Evolutionary conservation across 2,329 filamentous ascomycete genomes (phyloP).

Genomic region (Fusarium pseudocircinatum): DNA sequence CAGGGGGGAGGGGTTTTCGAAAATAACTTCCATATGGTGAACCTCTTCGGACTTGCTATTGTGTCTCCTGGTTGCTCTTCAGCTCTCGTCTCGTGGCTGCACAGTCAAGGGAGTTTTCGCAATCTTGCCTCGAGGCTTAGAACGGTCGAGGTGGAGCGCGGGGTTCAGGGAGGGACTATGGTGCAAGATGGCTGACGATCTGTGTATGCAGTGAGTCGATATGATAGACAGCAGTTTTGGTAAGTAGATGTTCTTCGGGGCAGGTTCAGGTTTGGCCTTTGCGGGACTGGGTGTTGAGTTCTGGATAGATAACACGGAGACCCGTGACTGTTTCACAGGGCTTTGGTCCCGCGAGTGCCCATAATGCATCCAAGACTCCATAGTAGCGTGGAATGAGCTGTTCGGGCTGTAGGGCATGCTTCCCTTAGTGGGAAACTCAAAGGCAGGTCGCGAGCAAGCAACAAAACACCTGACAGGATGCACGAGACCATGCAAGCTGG

Average conservation of each 20-base stretch:
- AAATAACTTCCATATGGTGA: too few species aligned
- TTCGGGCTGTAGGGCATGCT: background rate
- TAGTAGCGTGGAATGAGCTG: fast-evolving
- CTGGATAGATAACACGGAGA: background rate
- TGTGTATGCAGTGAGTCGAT: fast-evolving
- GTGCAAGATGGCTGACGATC: background rate
- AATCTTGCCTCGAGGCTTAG: background rate
- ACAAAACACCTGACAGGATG: too few species aligned
- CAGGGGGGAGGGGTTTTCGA: background rate
- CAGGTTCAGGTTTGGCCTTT: background rate
- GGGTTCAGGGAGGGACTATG: background rate
- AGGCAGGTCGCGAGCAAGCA: too few species aligned
- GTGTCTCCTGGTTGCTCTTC: fast-evolving
- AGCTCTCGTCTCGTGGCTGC: background rate
- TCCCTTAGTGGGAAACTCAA: background rate
- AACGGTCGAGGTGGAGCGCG: background rate
- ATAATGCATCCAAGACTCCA: fast-evolving
- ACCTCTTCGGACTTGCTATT: fast-evolving
- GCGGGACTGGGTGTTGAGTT: background rate
- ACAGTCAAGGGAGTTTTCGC: too few species aligned
- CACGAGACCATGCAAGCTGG: too few species aligned
- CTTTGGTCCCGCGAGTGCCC: background rate
- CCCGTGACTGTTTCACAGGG: background rate
- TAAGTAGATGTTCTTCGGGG: background rate
- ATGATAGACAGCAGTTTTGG: fast-evolving